These are phyloP conservation scores for Firmiana major DNA, from an alignment of 345 rosid species.

Conservation along the genomic window DNA sequence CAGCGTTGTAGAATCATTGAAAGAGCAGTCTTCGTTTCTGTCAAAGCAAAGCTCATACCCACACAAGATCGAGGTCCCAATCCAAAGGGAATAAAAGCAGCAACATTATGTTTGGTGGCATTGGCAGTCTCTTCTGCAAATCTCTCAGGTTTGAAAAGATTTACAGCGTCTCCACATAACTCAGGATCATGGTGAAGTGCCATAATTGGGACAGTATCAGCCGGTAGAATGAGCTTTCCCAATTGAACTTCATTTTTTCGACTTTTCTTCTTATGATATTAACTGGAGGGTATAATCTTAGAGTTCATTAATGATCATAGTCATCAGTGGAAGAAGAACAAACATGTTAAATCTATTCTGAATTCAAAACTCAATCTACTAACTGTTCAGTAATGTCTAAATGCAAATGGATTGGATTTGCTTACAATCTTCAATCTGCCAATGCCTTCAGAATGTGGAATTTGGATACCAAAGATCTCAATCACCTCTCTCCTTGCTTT, in stretches of 20 bases:
- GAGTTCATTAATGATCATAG: conserved; percentile 37
- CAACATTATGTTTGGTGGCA: conserved; percentile 32
- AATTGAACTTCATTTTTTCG: conserved; percentile 17
- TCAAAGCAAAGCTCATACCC: conserved; percentile 28
- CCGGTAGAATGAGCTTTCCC: conserved; percentile 32
- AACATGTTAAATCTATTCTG: conserved; percentile 12
- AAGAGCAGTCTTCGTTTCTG: conserved; percentile 31
- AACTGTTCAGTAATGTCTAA: not conserved
- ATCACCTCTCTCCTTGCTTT: conserved; percentile 38
- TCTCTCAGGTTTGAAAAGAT: conserved; percentile 40
- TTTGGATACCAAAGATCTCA: conserved; percentile 24
- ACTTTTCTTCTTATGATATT: conserved; percentile 5
- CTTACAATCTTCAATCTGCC: conserved; percentile 8
- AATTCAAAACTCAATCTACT: not conserved
- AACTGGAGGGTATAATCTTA: conserved; percentile 25
- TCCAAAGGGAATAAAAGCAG: conserved; percentile 36
- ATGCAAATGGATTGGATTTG: not conserved
- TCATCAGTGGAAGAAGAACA: not conserved
- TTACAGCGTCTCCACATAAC: conserved; percentile 38
- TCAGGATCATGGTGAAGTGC: conserved; percentile 32
- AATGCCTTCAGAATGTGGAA: conserved; percentile 10
- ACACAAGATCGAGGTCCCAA: conserved; percentile 35
- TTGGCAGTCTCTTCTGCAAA: conserved; percentile 37
- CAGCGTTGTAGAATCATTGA: conserved; percentile 21
- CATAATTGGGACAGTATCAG: conserved; percentile 11